Percentiles rank a stretch among this genome's conserved stretches.
Conservation (phyloP, 169 alveolate species). For the Eimeria sp. region DNA sequence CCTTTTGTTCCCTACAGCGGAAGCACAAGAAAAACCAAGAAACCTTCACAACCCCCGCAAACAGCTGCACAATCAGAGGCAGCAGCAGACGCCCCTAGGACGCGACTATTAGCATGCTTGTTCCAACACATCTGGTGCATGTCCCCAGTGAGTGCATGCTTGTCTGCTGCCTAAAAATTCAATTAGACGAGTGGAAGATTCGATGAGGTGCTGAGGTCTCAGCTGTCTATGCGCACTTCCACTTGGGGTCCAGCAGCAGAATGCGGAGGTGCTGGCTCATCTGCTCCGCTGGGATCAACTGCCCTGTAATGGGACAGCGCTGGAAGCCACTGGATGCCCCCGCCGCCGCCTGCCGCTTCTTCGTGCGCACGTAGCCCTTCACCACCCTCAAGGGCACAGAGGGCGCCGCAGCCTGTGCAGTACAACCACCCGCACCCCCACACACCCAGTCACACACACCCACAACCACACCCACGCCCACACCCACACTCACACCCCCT, state of each 20-base stretch:
- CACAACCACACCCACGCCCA: background rate
- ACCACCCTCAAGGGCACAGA: slow-evolving; percentile 92
- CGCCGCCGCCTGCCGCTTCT: slow-evolving; percentile 86
- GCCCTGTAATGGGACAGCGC: slow-evolving; percentile 98
- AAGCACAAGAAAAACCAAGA: background rate
- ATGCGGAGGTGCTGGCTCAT: slow-evolving; percentile 97
- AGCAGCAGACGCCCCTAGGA: background rate
- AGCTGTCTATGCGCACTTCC: slow-evolving; percentile 92
- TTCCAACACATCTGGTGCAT: background rate
- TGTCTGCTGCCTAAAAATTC: background rate
- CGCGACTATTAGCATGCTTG: background rate
- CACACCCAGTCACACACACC: background rate
- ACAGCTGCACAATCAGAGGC: background rate
- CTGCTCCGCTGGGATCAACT: slow-evolving; percentile 94
- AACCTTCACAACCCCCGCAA: background rate
- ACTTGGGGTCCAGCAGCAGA: slow-evolving; percentile 97
- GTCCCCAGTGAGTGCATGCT: background rate
- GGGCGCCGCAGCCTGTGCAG: slow-evolving; percentile 15
- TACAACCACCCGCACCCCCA: background rate
- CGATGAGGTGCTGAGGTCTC: slow-evolving; percentile 65
- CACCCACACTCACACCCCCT: no score
- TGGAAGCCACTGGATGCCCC: slow-evolving; percentile 89
- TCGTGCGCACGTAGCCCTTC: slow-evolving; percentile 89
- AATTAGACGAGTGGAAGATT: background rate
- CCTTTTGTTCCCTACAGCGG: slow-evolving; percentile 88